These are phyloP conservation scores for Pinus tabuliformis DNA, from an alignment of 75 land plant species.

Conservation along the genomic window DNA sequence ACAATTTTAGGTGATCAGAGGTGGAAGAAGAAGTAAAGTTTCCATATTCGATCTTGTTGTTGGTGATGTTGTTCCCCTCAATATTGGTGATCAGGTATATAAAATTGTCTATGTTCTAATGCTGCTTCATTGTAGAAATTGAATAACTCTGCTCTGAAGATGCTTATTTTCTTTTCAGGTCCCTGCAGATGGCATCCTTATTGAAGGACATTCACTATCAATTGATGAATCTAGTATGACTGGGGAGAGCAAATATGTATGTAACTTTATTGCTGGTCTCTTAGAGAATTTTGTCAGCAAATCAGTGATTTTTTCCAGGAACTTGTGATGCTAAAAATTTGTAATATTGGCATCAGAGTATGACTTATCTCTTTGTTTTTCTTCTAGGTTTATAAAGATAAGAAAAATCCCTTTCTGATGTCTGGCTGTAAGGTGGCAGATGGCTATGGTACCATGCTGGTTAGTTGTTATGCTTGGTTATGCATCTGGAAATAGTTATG, in stretches of 20 bases:
- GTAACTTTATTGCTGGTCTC: constrained; percentile 25
- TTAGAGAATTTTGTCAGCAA: constrained; percentile 2
- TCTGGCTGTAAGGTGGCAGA: constrained; percentile 87
- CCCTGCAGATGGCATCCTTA: constrained; percentile 82
- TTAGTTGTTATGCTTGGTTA: constrained; percentile 21
- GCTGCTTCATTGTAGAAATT: not conserved
- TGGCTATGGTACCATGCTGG: constrained; percentile 82
- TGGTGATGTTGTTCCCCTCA: constrained; percentile 80
- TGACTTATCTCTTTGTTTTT: constrained; percentile 1
- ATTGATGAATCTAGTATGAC: constrained; percentile 91
- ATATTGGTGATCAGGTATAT: constrained; percentile 77
- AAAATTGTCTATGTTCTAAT: not conserved
- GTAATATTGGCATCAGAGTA: not conserved
- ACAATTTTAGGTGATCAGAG: constrained; percentile 54
- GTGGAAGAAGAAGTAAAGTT: constrained; percentile 58
- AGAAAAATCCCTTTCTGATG: constrained; percentile 66
- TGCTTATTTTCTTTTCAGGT: constrained; percentile 32
- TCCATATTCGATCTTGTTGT: constrained; percentile 87
- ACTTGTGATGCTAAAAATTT: not conserved
- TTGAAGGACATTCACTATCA: constrained; percentile 64
- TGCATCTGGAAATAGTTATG: not conserved
- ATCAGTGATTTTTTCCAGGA: too few species aligned
- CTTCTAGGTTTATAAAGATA: constrained; percentile 56
- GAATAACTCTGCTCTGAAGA: not conserved
- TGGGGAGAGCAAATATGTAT: constrained; percentile 71